A percentile compares a stretch with the other conserved stretches of the same genome.
Evolutionary conservation across 257 asterid genomes (phyloP).

Genomic region (Lithospermum erythrorhizon): DNA sequence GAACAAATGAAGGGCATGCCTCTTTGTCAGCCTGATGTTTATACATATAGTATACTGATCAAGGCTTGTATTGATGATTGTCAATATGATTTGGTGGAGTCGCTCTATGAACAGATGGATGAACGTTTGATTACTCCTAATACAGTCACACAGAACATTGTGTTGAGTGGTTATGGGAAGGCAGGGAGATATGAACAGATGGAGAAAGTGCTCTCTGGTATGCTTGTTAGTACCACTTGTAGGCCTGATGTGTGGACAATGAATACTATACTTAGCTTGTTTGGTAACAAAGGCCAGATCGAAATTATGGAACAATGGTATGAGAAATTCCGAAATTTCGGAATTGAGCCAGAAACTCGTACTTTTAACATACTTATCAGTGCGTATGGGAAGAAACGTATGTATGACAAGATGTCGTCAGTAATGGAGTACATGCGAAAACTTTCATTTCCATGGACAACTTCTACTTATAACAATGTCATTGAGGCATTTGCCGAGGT

Average conservation of each 20-base stretch:
- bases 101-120: slow-evolving; percentile 60
- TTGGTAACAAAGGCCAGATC: slow-evolving; percentile 70
- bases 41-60: slow-evolving; percentile 63
- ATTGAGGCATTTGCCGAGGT: slow-evolving; percentile 84
- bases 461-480: slow-evolving; percentile 85
- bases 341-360: slow-evolving; percentile 86
- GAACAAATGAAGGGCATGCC: slow-evolving; percentile 57
- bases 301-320: slow-evolving; percentile 94
- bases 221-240: slow-evolving; percentile 52
- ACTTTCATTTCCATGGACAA: slow-evolving; percentile 86
- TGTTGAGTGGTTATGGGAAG: slow-evolving; percentile 77
- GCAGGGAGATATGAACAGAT: slow-evolving; percentile 73
- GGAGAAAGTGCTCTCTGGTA: slow-evolving; percentile 64
- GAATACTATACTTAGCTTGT: slow-evolving; percentile 72
- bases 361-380: slow-evolving; percentile 81
- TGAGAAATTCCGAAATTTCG: slow-evolving; percentile 65
- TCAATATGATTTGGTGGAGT: slow-evolving; percentile 61
- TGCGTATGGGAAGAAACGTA: slow-evolving; percentile 78
- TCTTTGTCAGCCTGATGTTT: slow-evolving; percentile 82
- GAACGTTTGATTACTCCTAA: slow-evolving; percentile 56
- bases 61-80: slow-evolving; percentile 69
- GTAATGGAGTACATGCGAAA: slow-evolving; percentile 96
- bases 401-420: slow-evolving; percentile 91
- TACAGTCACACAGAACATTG: slow-evolving; percentile 80
- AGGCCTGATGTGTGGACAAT: slow-evolving; percentile 89